A percentile compares a stretch with the other conserved stretches of the same genome.
Evolutionary conservation across 1,139 yeast genomes (phyloP).

Genomic region (Debaryomyces sp.): DNA sequence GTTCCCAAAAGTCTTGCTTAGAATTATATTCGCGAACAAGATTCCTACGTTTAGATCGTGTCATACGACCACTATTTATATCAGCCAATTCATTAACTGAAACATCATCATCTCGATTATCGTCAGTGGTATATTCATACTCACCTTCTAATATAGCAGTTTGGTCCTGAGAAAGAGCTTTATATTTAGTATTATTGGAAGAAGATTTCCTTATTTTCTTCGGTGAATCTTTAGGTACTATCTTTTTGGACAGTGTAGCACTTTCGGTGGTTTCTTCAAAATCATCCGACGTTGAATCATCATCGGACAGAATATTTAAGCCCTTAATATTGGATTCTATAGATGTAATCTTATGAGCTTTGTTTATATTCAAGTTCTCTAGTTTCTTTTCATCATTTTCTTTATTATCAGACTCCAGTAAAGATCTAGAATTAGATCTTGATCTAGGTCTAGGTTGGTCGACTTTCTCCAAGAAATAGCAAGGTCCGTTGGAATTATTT

Average conservation of each 20-base stretch:
- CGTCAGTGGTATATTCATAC: not conserved
- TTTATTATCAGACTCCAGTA: not conserved
- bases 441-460: constrained; percentile 3
- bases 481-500: constrained; percentile 43
- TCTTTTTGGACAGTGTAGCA: not conserved
- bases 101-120: not conserved
- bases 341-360: not conserved
- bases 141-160: constrained; percentile 6
- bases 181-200: not conserved
- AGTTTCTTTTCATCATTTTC: not conserved
- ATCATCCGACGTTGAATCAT: not conserved
- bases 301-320: not conserved
- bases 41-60: not conserved
- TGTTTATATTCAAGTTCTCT: not conserved
- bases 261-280: not conserved
- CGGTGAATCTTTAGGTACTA: not conserved
- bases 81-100: not conserved
- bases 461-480: constrained; percentile 45
- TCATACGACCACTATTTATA: not conserved
- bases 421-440: constrained; percentile 5
- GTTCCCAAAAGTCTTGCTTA: not conserved
- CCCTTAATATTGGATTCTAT: not conserved
- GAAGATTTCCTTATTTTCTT: not conserved
- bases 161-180: not conserved
- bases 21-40: not conserved